These are phyloP conservation scores for Fusarium cyanostomum DNA, from an alignment of 2,329 filamentous ascomycete genomes.

Conservation along the genomic window DNA sequence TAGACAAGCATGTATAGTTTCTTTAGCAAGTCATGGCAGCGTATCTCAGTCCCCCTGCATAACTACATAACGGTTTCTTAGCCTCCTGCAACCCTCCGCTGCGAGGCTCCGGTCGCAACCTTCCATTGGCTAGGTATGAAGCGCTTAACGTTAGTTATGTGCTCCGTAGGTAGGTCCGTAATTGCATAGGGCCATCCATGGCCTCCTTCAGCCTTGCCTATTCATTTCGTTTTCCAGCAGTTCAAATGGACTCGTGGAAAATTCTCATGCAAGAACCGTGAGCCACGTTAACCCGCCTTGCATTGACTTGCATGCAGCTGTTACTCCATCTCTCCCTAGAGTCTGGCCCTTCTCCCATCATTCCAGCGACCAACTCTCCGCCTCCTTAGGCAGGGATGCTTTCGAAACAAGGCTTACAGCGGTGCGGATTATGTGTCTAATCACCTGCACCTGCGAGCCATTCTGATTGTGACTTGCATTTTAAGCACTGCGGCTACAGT, in stretches of 20 bases:
- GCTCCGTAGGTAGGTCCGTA: no score
- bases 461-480: no score
- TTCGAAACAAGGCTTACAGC: constrained; percentile 33
- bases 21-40: background rate
- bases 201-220: background rate
- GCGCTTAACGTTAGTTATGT: no score
- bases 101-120: no score
- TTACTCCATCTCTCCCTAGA: constrained; percentile 15
- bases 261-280: constrained; percentile 4
- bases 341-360: constrained; percentile 15
- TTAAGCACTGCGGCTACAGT: background rate
- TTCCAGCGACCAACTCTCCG: constrained; percentile 13
- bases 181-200: background rate
- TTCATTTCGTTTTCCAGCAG: background rate
- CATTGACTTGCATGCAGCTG: background rate
- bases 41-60: no score
- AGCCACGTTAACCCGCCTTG: constrained; percentile 21
- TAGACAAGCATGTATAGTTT: constrained; percentile 27
- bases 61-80: constrained; percentile 6
- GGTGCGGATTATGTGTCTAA: background rate
- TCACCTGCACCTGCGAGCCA: no score
- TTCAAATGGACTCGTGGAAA: constrained; percentile 8
- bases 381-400: constrained; percentile 18
- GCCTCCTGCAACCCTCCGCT: no score
- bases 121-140: no score